Percentiles rank a stretch among this genome's conserved stretches.
Evolutionary conservation across 331 rosid species (phyloP).

Genomic region (Acacia concinna): DNA sequence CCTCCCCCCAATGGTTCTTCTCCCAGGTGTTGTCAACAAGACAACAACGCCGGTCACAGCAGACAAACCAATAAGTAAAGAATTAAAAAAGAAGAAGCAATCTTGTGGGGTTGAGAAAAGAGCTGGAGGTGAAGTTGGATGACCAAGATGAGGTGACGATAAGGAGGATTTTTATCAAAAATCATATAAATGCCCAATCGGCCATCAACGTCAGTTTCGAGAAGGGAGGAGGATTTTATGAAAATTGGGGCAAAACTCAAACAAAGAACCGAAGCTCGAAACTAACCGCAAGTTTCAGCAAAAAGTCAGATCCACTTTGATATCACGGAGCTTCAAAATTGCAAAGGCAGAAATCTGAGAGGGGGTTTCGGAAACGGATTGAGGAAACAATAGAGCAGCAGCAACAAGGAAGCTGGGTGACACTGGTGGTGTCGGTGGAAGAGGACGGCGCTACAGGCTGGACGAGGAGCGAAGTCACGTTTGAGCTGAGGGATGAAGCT

Average conservation of each 20-base stretch:
- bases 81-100: not conserved
- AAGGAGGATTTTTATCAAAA: not conserved
- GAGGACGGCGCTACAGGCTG: not conserved
- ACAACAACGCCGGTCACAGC: not conserved
- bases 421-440: not conserved
- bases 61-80: not conserved
- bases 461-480: not conserved
- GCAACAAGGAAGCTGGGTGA: not conserved
- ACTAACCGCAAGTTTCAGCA: not conserved
- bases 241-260: not conserved
- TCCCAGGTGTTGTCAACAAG: not conserved
- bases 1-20: not conserved
- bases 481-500: not conserved
- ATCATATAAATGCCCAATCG: not conserved
- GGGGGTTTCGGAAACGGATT: not conserved
- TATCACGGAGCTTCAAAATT: not conserved
- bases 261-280: not conserved
- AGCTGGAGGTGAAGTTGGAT: not conserved
- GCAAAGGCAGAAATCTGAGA: not conserved
- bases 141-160: not conserved
- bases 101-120: not conserved
- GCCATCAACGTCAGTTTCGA: not conserved
- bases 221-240: not conserved
- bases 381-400: not conserved
- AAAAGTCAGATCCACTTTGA: not conserved